Percentiles rank a stretch among this genome's conserved stretches.
Conservation (phyloP, 2,329 filamentous ascomycete genomes). For the Pseudogymnoascus sp. region DNA sequence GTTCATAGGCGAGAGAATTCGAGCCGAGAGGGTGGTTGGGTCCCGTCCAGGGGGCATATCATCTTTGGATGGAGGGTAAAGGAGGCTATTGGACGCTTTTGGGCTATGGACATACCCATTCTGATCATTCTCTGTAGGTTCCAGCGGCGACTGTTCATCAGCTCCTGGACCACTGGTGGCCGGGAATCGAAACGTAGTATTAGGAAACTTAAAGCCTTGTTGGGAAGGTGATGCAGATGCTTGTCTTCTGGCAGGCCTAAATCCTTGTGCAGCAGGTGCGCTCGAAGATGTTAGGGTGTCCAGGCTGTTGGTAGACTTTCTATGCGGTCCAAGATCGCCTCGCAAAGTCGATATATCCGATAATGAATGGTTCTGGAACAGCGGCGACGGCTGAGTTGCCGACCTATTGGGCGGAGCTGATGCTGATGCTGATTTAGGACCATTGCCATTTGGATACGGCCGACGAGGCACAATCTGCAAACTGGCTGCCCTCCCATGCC, state of each 20-base stretch:
- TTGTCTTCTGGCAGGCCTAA: slow-evolving; percentile 32
- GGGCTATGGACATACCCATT: neutral
- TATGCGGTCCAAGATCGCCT: neutral
- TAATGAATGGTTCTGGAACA: slow-evolving; percentile 24
- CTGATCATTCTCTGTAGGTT: neutral
- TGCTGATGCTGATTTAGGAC: slow-evolving; percentile 34
- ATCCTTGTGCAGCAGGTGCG: slow-evolving; percentile 34
- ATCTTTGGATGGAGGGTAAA: slow-evolving; percentile 27
- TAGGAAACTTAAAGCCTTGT: slow-evolving; percentile 53
- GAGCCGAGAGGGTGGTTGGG: slow-evolving; percentile 53
- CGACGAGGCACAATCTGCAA: slow-evolving; percentile 62
- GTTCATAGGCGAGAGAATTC: slow-evolving; percentile 73
- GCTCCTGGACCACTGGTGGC: slow-evolving; percentile 27
- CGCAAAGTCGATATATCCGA: slow-evolving; percentile 8
- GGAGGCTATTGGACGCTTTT: neutral
- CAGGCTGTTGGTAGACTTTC: slow-evolving; percentile 1
- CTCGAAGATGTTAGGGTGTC: slow-evolving; percentile 1
- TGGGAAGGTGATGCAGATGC: slow-evolving; percentile 29
- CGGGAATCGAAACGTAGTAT: slow-evolving; percentile 16
- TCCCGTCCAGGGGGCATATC: slow-evolving; percentile 48
- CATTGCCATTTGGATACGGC: slow-evolving; percentile 36
- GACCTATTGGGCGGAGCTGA: slow-evolving; percentile 26
- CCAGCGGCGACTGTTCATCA: slow-evolving; percentile 25
- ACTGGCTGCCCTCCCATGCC: slow-evolving; percentile 74
- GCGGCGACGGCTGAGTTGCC: slow-evolving; percentile 31